A percentile compares a stretch with the other conserved stretches of the same genome.
These are phyloP conservation scores for Pulveroboletus sp. DNA, from an alignment of 768 basidiomycete species.

Conservation along the genomic window DNA sequence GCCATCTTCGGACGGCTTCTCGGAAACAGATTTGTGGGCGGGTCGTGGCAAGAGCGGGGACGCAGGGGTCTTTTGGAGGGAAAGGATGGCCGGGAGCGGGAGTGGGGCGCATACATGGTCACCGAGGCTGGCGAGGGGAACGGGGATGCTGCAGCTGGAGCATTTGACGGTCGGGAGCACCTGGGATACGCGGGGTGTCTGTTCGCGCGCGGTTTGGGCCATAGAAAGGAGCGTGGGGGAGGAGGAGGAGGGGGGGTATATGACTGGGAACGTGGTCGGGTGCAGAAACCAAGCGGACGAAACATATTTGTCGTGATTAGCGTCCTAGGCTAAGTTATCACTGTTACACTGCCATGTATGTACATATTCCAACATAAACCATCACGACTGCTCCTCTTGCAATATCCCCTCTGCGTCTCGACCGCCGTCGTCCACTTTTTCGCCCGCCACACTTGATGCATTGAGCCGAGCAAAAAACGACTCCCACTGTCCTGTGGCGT, in stretches of 20 bases:
- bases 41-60: slow-evolving; percentile 51
- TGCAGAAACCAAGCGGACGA: background rate
- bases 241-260: slow-evolving; percentile 17
- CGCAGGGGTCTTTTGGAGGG: slow-evolving; percentile 31
- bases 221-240: slow-evolving; percentile 23
- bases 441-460: slow-evolving; percentile 4
- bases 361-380: slow-evolving; percentile 10
- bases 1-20: slow-evolving; percentile 5
- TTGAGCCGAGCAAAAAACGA: slow-evolving; percentile 70
- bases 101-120: slow-evolving; percentile 72
- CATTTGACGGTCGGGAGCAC: slow-evolving; percentile 83
- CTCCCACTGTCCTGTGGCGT: slow-evolving; percentile 71
- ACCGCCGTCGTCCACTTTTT: background rate
- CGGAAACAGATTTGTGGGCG: background rate
- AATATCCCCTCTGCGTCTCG: background rate
- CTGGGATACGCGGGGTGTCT: slow-evolving; percentile 47
- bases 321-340: slow-evolving; percentile 1
- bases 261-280: slow-evolving; percentile 16
- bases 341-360: slow-evolving; percentile 17
- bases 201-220: slow-evolving; percentile 18
- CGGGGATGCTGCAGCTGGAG: slow-evolving; percentile 67
- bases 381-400: background rate
- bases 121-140: slow-evolving; percentile 70
- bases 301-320: slow-evolving; percentile 9
- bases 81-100: slow-evolving; percentile 39